A percentile compares a stretch with the other conserved stretches of the same genome.
These are phyloP conservation scores for Colletotrichum truncatum DNA, from an alignment of 2,329 filamentous ascomycete species.

Conservation along the genomic window DNA sequence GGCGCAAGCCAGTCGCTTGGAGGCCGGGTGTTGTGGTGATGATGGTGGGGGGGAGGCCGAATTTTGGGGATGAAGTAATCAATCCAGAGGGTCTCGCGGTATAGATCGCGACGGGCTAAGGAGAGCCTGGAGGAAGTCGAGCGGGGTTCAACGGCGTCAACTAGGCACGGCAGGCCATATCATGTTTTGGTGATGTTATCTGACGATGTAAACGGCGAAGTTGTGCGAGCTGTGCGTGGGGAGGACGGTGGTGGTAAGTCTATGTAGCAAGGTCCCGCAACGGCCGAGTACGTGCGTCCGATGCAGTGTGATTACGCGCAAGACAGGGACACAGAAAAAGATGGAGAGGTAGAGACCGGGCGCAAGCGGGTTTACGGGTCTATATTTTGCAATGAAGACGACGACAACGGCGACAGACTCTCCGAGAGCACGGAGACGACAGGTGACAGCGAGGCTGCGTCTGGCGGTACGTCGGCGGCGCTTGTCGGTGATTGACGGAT, in stretches of 20 bases:
- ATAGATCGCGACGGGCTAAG: background rate
- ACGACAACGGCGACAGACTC: background rate
- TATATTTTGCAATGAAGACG: background rate
- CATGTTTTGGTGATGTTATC: conserved; percentile 3
- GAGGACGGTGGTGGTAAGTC: background rate
- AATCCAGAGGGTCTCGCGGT: background rate
- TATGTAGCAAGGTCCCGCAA: background rate
- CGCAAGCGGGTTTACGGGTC: too few relatives aligned
- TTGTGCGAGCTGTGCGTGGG: background rate
- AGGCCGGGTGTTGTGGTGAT: conserved; percentile 25
- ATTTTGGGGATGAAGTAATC: background rate
- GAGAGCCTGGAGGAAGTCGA: background rate
- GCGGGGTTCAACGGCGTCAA: conserved; percentile 8
- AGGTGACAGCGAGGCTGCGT: background rate
- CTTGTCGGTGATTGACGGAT: conserved; percentile 13
- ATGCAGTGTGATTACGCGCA: background rate
- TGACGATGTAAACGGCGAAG: background rate
- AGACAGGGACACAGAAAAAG: background rate
- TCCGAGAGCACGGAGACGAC: background rate
- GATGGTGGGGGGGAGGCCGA: conserved; percentile 31
- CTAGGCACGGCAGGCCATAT: conserved; percentile 22
- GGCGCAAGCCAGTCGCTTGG: conserved; percentile 29
- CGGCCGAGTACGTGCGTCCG: background rate
- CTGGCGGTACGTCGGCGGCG: conserved; percentile 2
- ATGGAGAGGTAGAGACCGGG: too few relatives aligned